phyloP scores from a whole-genome alignment of 2,329 filamentous ascomycete species.

The Celoporthe dispersa region DNA sequence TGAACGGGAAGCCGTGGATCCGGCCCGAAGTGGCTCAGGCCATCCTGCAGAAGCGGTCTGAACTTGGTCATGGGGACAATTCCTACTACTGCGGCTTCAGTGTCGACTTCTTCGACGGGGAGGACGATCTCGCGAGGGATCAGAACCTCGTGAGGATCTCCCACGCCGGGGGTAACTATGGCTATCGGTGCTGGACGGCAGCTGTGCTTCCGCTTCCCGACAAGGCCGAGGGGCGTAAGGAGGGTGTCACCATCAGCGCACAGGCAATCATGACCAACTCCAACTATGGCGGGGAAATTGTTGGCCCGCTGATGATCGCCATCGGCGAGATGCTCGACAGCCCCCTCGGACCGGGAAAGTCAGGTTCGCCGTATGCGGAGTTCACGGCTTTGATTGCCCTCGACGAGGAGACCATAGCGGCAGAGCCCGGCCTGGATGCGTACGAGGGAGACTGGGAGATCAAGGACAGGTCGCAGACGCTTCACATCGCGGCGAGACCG shows the following conservation, averaged over 20 bases:
- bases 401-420: background rate
- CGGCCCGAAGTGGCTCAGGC: slow-evolving; percentile 15
- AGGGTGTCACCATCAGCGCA: slow-evolving; percentile 12
- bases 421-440: slow-evolving; percentile 16
- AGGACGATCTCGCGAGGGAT: slow-evolving; percentile 4
- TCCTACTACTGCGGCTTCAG: slow-evolving; percentile 23
- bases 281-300: slow-evolving; percentile 20
- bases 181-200: slow-evolving; percentile 23
- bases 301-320: slow-evolving; percentile 14
- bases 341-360: slow-evolving; percentile 3
- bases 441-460: slow-evolving; percentile 23
- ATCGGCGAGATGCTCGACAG: slow-evolving; percentile 21
- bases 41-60: slow-evolving; percentile 14
- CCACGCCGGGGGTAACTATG: slow-evolving; percentile 22
- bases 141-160: slow-evolving; percentile 22
- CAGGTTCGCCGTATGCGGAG: background rate
- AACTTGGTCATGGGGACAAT: slow-evolving; percentile 4
- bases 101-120: slow-evolving; percentile 20
- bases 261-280: slow-evolving; percentile 25
- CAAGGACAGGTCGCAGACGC: slow-evolving; percentile 19
- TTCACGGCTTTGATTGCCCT: slow-evolving; percentile 7
- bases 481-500: slow-evolving; percentile 8
- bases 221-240: background rate
- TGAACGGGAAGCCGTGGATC: slow-evolving; percentile 22
- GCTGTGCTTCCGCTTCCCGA: slow-evolving; percentile 19